phyloP scores from a whole-genome alignment of 805 yeast species.

The Candida pseudofarinosa region DNA sequence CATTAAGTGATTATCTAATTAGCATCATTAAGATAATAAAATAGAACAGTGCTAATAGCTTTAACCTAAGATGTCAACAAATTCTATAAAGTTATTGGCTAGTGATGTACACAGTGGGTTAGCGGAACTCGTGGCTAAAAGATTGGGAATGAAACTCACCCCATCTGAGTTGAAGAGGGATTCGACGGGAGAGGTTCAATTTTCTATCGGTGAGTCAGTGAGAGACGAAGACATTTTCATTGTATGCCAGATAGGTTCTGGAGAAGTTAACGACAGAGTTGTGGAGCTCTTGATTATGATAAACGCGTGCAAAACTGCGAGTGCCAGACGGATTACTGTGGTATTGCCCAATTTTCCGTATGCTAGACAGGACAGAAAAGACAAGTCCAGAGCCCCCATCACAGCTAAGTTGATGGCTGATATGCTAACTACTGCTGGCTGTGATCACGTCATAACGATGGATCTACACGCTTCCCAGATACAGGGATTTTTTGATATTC shows the following conservation, averaged over 20 bases:
- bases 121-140: slow-evolving; percentile 66
- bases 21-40: background rate
- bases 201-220: slow-evolving; percentile 70
- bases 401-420: slow-evolving; percentile 94
- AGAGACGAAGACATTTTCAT: slow-evolving; percentile 81
- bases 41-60: background rate
- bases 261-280: slow-evolving; percentile 76
- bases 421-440: slow-evolving; percentile 88
- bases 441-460: slow-evolving; percentile 93
- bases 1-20: background rate
- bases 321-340: slow-evolving; percentile 90
- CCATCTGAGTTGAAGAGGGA: slow-evolving; percentile 72
- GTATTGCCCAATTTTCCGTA: slow-evolving; percentile 95
- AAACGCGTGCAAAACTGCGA: slow-evolving; percentile 93
- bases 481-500: slow-evolving; percentile 93
- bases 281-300: slow-evolving; percentile 87
- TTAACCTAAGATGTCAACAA: slow-evolving; percentile 58
- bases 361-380: slow-evolving; percentile 96
- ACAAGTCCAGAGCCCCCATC: slow-evolving; percentile 92
- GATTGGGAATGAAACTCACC: slow-evolving; percentile 66
- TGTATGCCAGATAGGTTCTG: slow-evolving; percentile 75
- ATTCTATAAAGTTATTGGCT: slow-evolving; percentile 49
- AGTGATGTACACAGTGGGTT: slow-evolving; percentile 84
- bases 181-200: slow-evolving; percentile 74
- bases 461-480: slow-evolving; percentile 97